Conservation (phyloP, 257 asterid species). For the Gardenia jasminoides region DNA sequence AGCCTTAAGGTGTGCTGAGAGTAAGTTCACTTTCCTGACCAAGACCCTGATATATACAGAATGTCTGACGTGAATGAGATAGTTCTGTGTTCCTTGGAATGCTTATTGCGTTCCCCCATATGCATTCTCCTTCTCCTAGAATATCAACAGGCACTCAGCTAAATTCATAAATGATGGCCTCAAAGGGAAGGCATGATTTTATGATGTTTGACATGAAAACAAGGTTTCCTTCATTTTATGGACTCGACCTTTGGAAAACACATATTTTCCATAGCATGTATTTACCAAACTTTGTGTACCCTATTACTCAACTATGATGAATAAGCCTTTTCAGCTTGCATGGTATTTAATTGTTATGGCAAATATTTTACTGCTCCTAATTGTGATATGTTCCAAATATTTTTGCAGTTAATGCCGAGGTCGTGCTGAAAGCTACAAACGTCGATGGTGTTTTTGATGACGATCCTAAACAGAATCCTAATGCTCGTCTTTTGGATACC, state of each 20-base stretch:
- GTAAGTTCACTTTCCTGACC: slow-evolving; percentile 42
- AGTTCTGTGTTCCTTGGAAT: not conserved
- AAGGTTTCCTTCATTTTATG: not conserved
- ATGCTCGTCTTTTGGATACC: slow-evolving; percentile 70
- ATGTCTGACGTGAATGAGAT: not conserved
- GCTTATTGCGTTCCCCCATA: not conserved
- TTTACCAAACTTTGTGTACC: not conserved
- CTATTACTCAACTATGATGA: not conserved
- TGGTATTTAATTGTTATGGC: too few relatives aligned
- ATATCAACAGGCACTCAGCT: not conserved
- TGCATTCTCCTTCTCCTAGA: not conserved
- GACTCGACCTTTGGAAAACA: not conserved
- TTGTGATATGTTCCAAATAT: slow-evolving; percentile 1
- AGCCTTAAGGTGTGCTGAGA: slow-evolving; percentile 93
- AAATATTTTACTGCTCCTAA: slow-evolving; percentile 1
- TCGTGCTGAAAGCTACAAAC: slow-evolving; percentile 92
- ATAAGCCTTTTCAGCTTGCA: not conserved
- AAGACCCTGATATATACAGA: slow-evolving; percentile 2
- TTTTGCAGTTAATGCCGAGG: slow-evolving; percentile 83
- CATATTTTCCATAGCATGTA: not conserved
- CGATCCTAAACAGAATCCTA: slow-evolving; percentile 66
- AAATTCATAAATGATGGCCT: too few relatives aligned
- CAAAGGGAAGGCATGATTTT: not conserved
- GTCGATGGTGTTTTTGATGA: slow-evolving; percentile 92
- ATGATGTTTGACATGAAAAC: not conserved